Conservation (phyloP, 805 yeast species). For the Alloascoidea africana region DNA sequence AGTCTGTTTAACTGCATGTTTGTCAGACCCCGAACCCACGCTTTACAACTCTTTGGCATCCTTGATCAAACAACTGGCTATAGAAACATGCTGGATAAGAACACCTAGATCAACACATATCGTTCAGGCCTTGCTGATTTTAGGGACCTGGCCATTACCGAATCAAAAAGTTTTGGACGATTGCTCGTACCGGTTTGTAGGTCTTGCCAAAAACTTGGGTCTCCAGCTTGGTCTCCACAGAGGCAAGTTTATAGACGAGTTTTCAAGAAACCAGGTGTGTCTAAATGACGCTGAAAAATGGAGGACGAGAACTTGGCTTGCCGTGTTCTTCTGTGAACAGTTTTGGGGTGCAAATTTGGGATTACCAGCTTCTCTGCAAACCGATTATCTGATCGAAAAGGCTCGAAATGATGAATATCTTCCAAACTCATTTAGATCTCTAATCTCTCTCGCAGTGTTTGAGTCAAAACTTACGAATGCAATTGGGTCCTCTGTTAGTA, state of each 20-base stretch:
- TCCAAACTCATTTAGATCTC: constrained; percentile 57
- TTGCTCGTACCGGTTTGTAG: constrained; percentile 78
- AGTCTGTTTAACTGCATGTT: constrained; percentile 71
- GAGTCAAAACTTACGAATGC: constrained; percentile 73
- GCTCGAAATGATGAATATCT: constrained; percentile 52
- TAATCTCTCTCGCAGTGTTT: constrained; percentile 62
- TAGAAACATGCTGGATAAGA: constrained; percentile 83
- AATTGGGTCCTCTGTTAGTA: constrained; percentile 73
- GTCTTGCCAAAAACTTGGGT: constrained; percentile 71
- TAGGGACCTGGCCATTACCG: constrained; percentile 86
- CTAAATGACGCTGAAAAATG: constrained; percentile 85
- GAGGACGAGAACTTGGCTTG: constrained; percentile 90
- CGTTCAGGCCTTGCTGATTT: constrained; percentile 75
- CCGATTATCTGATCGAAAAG: constrained; percentile 69
- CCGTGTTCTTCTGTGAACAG: constrained; percentile 76
- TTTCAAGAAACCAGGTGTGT: constrained; percentile 77
- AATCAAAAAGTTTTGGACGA: constrained; percentile 87
- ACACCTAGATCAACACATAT: constrained; percentile 92
- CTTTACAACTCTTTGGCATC: constrained; percentile 63
- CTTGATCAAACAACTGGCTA: constrained; percentile 71
- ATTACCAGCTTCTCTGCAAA: constrained; percentile 71
- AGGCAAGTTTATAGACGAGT: constrained; percentile 83
- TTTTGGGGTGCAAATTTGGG: constrained; percentile 85
- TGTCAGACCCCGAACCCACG: constrained; percentile 78
- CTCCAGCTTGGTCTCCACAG: constrained; percentile 82